Base-by-base conservation (phyloP, 139 green algal genomes). In the Limnomonas spitsbergensis region DNA sequence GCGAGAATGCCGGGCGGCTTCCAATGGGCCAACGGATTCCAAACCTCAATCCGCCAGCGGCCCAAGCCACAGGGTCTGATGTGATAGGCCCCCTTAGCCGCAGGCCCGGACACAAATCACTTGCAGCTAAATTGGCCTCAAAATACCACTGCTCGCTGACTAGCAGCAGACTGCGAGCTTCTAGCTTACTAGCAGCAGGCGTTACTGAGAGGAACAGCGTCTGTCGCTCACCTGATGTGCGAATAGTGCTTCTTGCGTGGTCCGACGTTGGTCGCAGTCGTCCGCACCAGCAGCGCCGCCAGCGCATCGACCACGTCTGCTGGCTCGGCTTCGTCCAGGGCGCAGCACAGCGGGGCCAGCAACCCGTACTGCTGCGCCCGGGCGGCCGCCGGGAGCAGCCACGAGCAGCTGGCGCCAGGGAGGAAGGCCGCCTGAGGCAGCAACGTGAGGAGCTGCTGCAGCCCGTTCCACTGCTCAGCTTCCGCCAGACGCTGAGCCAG, bases 261-360 rank as follows among this genome's bases (percentile, higher is more conserved):
- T 29, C 66, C 40, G 34, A 77, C 39, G 35, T 70, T 76, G 29
- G 52, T 6, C 20, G 34, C 29, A 2, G 75, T 81, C 1, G 84
- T 81, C n/a, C 80, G 81, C 40, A 37, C 40, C 38, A 89, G 82
- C 35, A 89, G 37, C 27, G 40, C 9, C 52, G 39, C 31, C 56
- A 87, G 42, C 26, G 79, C 39, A 14, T 31, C 4, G n/a, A 87
- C 78, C 29, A 90, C 32, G 34, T 83, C 39, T 6, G 26, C 76
- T n/a, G 83, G 61, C 1, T 71, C 61, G 2, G 86, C 76, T 24
- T 88, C 83, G 34, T 90, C 80, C 4, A 86, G 80, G 69, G 42
- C 66, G 4, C 53, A 66, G 26, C 54, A 40, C 14, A 82, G 38
- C 42, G 77, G 78, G 4, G 73, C 40, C 38, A 90, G 56, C 54